These are phyloP conservation scores for Sporobolus alterniflorus DNA, from an alignment of 202 grass and related monocot species.

Conservation along the genomic window DNA sequence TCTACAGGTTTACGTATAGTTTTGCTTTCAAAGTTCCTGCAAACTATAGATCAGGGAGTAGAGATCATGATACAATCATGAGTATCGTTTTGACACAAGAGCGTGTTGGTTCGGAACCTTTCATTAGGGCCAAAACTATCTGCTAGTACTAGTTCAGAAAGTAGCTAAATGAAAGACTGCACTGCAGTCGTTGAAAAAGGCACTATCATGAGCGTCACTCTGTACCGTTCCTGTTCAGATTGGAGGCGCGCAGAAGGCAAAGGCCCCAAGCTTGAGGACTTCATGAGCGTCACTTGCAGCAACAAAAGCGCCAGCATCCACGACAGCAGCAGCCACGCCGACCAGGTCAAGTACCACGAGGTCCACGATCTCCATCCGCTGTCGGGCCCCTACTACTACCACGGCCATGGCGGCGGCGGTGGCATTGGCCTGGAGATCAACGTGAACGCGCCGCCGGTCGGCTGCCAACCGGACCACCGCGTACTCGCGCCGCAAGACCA, in stretches of 20 bases:
- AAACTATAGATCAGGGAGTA: neutral
- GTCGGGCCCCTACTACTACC: conserved; percentile 16
- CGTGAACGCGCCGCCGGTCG: conserved; percentile 50
- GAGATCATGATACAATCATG: neutral
- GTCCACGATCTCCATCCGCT: conserved; percentile 40
- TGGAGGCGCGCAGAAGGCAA: conserved; percentile 50
- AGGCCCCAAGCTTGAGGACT: conserved; percentile 70
- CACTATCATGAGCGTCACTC: neutral
- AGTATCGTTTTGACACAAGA: neutral
- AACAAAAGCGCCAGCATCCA: conserved; percentile 25
- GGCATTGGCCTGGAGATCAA: conserved; percentile 56
- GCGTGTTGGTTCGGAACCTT: neutral
- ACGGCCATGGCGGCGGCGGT: neutral
- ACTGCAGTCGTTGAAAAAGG: neutral
- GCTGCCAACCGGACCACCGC: conserved; percentile 11
- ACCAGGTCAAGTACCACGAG: conserved; percentile 38
- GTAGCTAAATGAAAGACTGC: neutral
- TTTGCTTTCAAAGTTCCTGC: neutral
- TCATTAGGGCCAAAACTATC: neutral
- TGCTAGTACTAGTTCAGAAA: neutral
- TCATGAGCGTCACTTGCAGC: conserved; percentile 55
- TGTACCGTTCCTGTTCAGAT: conserved; percentile 36
- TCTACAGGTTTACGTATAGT: no score
- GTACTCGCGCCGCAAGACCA: neutral
- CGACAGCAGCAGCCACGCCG: conserved; percentile 1